phyloP scores from a whole-genome alignment of 2,329 filamentous ascomycete genomes.

The Trichoderma citrinoviride region DNA sequence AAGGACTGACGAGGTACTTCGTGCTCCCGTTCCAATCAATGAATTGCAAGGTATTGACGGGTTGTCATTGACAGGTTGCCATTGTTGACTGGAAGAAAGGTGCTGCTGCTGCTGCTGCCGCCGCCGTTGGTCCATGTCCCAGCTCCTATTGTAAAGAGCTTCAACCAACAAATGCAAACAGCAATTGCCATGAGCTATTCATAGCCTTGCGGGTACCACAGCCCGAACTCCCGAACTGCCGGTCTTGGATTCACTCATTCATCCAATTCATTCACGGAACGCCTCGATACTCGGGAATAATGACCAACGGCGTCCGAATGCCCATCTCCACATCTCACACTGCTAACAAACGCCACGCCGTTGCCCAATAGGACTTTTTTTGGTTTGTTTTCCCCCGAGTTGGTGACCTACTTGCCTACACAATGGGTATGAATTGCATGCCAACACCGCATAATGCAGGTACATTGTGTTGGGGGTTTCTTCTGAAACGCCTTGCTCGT shows the following conservation, averaged over 20 bases:
- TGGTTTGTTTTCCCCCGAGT: neutral
- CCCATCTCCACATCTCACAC: neutral
- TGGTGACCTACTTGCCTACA: too few species aligned
- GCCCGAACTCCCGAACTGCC: neutral
- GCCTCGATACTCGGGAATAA: neutral
- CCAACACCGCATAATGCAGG: neutral
- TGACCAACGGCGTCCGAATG: neutral
- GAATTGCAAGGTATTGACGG: too few species aligned
- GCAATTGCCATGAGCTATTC: neutral
- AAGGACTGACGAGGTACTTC: neutral
- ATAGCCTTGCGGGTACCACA: neutral
- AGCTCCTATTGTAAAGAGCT: neutral
- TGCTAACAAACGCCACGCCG: conserved; percentile 3
- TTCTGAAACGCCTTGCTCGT: neutral
- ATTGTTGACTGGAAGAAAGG: too few species aligned
- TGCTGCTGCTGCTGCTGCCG: neutral
- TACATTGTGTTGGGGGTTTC: neutral
- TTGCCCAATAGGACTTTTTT: neutral
- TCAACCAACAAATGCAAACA: neutral
- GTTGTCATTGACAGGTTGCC: neutral
- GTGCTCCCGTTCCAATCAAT: neutral
- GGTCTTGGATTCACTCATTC: neutral
- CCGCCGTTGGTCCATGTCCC: neutral
- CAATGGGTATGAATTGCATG: too few species aligned
- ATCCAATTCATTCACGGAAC: neutral